Conservation (phyloP, 352 stramenopile genomes). For the Globisporangium apiculatum region DNA sequence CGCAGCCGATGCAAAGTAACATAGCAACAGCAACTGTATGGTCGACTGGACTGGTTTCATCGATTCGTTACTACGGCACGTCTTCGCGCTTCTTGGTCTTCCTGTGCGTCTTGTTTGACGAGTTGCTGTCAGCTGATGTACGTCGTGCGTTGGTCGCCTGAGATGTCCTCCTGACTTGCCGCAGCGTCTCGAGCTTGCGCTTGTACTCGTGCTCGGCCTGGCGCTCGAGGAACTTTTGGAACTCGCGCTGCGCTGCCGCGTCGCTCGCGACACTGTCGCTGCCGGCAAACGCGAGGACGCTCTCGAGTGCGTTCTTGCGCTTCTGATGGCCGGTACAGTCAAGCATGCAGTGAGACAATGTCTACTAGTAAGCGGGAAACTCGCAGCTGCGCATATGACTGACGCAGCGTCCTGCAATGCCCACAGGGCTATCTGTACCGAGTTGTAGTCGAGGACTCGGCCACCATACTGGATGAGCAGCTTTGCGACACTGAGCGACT, state of each 20-base stretch:
- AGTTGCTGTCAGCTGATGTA: background rate
- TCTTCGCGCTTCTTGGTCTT: slow-evolving; percentile 1
- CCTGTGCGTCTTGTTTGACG: background rate
- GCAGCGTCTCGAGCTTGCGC: slow-evolving; percentile 37
- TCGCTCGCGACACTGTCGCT: slow-evolving; percentile 9
- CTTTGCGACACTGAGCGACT: slow-evolving; percentile 54
- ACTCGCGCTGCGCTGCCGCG: slow-evolving; percentile 9
- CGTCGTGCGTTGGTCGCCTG: slow-evolving; percentile 5
- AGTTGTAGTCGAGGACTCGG: slow-evolving; percentile 52
- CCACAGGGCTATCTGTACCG: slow-evolving; percentile 14
- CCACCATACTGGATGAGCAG: slow-evolving; percentile 54
- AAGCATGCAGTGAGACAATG: background rate
- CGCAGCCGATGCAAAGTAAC: slow-evolving; percentile 29
- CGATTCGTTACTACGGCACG: too few species aligned
- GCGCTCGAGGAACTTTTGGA: slow-evolving; percentile 41
- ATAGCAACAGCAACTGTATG: background rate
- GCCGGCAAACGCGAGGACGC: slow-evolving; percentile 14
- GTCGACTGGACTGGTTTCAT: background rate
- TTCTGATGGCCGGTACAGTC: slow-evolving; percentile 21
- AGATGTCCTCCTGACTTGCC: slow-evolving; percentile 29
- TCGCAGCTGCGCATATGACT: too few species aligned
- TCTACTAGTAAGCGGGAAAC: background rate
- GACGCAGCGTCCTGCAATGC: background rate
- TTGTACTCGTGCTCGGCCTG: slow-evolving; percentile 46
- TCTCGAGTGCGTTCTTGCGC: slow-evolving; percentile 49